Base-by-base conservation (phyloP, 2,329 filamentous ascomycete genomes). In the Fusarium sp. region DNA sequence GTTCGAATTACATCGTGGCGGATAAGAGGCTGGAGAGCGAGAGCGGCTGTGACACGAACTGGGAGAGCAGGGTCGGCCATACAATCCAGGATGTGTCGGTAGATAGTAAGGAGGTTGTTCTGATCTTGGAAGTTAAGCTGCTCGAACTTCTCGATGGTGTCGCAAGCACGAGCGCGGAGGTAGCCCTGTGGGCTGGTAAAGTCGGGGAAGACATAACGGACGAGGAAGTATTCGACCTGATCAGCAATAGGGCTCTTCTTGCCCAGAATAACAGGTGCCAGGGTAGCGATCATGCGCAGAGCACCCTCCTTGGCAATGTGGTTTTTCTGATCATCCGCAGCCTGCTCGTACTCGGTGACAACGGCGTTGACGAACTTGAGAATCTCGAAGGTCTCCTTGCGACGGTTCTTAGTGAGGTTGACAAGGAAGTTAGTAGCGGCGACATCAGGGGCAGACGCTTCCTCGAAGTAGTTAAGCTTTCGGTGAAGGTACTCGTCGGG, bases 201-300 rank as follows among this genome's bases (percentile, higher is more conserved):
- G 79, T 99, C 96, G 50, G 96, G 96, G 86, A 99, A 98, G 63
- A 99, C 96, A 79, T 98, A 97, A 78, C 95, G 93, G 58, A 98
- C 95, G 75, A 99, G 93, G 87, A 99, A 99, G 82, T 97, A 98
- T 82, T 99, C 96, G 63, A 98, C 95, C 82, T 98, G 94, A 79
- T 97, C 93, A 39, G 95, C 96, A 74, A 99, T 98, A 2, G 96
- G 96, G 79, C 95, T 98, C 88, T 98, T 98, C 88, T 98, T 99
- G 75, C 94, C 94, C 39, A 99, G 87, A 53, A 99, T 97, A 57
- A 99, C 95, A 36, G 94, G 93, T 0, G 96, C 94, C 50, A 99
- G 86, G 2, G 95, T 98, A 31, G 95, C 96, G 79, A 99, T 98
- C 94, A 99, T 98, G 70, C 96, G 90, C 79, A 99, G 83, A 52